Base-by-base conservation (phyloP, 148 eudicot genomes). In the Chenopodium formosanum region DNA sequence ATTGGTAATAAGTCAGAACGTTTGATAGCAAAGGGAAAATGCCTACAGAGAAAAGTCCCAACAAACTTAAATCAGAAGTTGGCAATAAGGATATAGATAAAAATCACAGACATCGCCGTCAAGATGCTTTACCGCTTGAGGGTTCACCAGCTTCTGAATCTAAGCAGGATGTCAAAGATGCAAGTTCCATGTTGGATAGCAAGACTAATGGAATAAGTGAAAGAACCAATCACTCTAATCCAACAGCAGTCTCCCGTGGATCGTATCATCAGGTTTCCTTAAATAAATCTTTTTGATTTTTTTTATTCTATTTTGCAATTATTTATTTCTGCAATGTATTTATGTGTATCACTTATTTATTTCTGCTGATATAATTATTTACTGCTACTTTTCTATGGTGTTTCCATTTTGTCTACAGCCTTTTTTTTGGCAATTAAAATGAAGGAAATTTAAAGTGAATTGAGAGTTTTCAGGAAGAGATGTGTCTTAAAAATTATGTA, bases 61-160 rank as follows among this genome's bases (percentile, higher is more conserved):
- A 74, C 47, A 88, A 81, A 58, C 46, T 70, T 64, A 79, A 80
- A 80, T 82, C 86, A 66, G 93, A 86, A 66, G 78, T 52, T 76
- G 79, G 85, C 78, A 89, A 86, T 40, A 85, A 76, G 81, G 93
- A 91, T 74, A 80, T 85, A 27, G 93, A 87, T 83, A 81, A 83
- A 77, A 87, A 90, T 84, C 92, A 84, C 79, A 88, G 58, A 17
- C 91, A 81, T 56, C 90, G 90, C 25, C 87, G 84, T 79, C 87
- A 86, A 78, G 95, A 93, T 88, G 86, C 90, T 79, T 85, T 86
- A 80, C 93, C 92, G 79, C 91, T 87, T 81, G 94, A 89, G 83
- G 81, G 79, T 40, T 86, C 86, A 14, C 79, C 73, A 48, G 81
- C 63, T 44, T 64, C 82, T 1, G 83, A 87, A 70, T 69, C 84